These are phyloP conservation scores for Lepiota subincarnata DNA, from an alignment of 768 basidiomycete species.

Conservation along the genomic window DNA sequence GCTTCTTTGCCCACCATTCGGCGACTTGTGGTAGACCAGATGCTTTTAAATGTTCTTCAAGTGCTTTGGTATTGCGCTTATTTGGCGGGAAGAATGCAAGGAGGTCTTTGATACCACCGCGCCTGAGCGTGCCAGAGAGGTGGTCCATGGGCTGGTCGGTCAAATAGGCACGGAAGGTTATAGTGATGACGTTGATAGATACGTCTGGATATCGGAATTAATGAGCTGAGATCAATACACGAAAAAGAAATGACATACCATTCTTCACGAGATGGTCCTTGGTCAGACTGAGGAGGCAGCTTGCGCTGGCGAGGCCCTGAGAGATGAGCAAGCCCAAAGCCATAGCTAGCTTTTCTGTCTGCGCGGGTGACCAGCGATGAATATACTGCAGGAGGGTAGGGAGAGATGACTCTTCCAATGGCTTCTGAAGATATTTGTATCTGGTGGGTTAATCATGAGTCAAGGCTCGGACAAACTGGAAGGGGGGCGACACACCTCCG, in stretches of 20 bases:
- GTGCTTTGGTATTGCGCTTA: slow-evolving; percentile 65
- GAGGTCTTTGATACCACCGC: slow-evolving; percentile 82
- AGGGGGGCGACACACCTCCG: slow-evolving; percentile 56
- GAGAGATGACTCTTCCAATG: slow-evolving; percentile 82
- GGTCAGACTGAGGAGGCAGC: slow-evolving; percentile 75
- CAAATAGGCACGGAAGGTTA: slow-evolving; percentile 80
- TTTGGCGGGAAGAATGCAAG: slow-evolving; percentile 83
- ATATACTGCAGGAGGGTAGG: slow-evolving; percentile 85
- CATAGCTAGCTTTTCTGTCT: slow-evolving; percentile 80
- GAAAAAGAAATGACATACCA: slow-evolving; percentile 38
- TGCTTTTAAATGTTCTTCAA: slow-evolving; percentile 86
- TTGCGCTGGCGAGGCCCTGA: slow-evolving; percentile 75
- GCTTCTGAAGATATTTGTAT: slow-evolving; percentile 99
- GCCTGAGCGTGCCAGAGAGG: slow-evolving; percentile 75
- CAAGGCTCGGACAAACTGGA: slow-evolving; percentile 8
- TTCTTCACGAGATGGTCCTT: slow-evolving; percentile 98
- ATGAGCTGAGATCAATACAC: slow-evolving; percentile 4
- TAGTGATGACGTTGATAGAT: slow-evolving; percentile 69
- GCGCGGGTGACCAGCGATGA: slow-evolving; percentile 73
- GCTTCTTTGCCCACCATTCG: slow-evolving; percentile 94
- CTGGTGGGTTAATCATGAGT: slow-evolving; percentile 34
- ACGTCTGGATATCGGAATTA: slow-evolving; percentile 47
- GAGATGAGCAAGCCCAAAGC: slow-evolving; percentile 80
- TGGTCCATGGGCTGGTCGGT: slow-evolving; percentile 86
- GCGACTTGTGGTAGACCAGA: slow-evolving; percentile 74